Percentiles rank a stretch among this genome's conserved stretches.
These are phyloP conservation scores for Mitragyna speciosa DNA, from an alignment of 257 asterid species.

Conservation along the genomic window DNA sequence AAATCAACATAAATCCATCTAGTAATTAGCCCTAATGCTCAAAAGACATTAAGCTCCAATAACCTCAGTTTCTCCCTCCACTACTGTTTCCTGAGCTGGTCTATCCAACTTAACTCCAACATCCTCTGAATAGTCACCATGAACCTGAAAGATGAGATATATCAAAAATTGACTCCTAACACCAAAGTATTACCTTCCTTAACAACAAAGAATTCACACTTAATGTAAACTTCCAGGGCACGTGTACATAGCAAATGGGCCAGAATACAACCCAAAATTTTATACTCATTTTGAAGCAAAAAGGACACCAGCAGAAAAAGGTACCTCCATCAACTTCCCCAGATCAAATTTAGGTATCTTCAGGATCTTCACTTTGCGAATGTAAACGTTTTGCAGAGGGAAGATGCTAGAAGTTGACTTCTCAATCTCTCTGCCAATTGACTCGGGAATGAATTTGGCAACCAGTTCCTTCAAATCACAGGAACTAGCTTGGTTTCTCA, in stretches of 20 bases:
- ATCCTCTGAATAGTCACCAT: conserved; percentile 41
- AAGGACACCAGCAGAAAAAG: background rate
- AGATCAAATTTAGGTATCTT: conserved; percentile 42
- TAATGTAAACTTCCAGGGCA: background rate
- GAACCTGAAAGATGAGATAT: conserved; percentile 25
- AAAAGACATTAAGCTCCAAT: conserved; percentile 31
- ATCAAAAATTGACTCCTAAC: background rate
- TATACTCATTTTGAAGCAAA: background rate
- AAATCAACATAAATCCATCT: background rate
- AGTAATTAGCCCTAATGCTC: background rate
- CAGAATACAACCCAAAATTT: background rate
- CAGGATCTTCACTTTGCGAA: conserved; percentile 40
- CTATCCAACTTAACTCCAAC: conserved; percentile 45
- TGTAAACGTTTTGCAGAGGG: conserved; percentile 40
- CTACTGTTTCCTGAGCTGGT: conserved; percentile 41
- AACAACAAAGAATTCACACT: background rate
- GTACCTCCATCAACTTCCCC: conserved; percentile 44
- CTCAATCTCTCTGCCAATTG: conserved; percentile 44
- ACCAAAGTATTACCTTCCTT: background rate
- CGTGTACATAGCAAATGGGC: background rate
- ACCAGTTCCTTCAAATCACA: conserved; percentile 43
- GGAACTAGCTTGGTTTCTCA: conserved; percentile 38
- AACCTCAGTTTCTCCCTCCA: conserved; percentile 40
- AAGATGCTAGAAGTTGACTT: conserved; percentile 42
- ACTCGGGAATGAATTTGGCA: conserved; percentile 38